A percentile compares a stretch with the other conserved stretches of the same genome.
These are phyloP conservation scores for Apostasia ramifera DNA, from an alignment of 106 monocot genomes.

Conservation along the genomic window DNA sequence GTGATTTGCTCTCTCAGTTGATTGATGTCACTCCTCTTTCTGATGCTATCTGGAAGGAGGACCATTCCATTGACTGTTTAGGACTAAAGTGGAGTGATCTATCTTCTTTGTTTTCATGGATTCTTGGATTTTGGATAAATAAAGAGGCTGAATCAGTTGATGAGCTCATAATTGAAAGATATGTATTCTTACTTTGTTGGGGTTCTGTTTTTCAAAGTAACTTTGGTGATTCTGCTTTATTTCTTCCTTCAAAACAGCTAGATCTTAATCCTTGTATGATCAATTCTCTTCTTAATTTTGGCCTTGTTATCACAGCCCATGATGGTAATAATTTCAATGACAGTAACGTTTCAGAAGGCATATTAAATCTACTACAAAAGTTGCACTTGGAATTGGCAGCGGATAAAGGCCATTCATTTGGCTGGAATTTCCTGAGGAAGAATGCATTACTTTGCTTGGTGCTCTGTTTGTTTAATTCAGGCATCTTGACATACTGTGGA, in stretches of 20 bases:
- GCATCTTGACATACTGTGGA: slow-evolving; percentile 27
- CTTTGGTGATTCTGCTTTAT: slow-evolving; percentile 5
- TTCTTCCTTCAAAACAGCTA: slow-evolving; percentile 10
- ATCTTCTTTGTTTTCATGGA: slow-evolving; percentile 30
- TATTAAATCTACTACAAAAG: slow-evolving; percentile 40
- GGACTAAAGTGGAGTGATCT: slow-evolving; percentile 43
- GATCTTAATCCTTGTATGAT: slow-evolving; percentile 24
- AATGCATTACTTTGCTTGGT: slow-evolving; percentile 58
- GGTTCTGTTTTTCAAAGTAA: slow-evolving; percentile 31
- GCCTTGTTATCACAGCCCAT: slow-evolving; percentile 20
- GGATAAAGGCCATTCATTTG: slow-evolving; percentile 14
- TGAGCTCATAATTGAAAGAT: slow-evolving; percentile 79
- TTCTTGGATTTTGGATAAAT: slow-evolving; percentile 70
- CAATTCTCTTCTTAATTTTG: slow-evolving; percentile 43
- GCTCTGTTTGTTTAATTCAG: slow-evolving; percentile 50
- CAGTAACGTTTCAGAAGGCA: slow-evolving; percentile 15
- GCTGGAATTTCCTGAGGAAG: slow-evolving; percentile 64
- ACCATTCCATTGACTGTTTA: slow-evolving; percentile 23
- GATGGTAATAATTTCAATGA: slow-evolving; percentile 12
- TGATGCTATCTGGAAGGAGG: slow-evolving; percentile 14
- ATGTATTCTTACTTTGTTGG: slow-evolving; percentile 81
- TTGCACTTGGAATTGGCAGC: slow-evolving; percentile 16
- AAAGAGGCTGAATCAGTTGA: slow-evolving; percentile 61
- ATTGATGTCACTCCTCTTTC: slow-evolving; percentile 58
- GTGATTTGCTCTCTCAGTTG: slow-evolving; percentile 53